Conservation (phyloP, 2,329 filamentous ascomycete genomes). For the Alternaria arbusti region DNA sequence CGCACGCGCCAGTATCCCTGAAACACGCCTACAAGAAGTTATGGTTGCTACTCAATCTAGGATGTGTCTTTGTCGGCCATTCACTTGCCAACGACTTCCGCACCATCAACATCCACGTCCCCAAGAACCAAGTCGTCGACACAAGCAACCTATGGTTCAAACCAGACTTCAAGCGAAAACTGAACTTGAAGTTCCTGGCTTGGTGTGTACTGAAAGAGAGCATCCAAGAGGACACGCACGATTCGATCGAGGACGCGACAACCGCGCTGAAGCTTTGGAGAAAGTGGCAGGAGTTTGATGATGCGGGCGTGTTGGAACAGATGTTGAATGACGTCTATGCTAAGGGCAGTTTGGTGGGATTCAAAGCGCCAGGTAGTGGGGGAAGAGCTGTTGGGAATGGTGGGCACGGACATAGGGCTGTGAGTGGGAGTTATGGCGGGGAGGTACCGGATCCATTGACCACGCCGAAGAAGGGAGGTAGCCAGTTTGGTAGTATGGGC, state of each 20-base stretch:
- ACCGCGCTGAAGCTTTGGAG: conserved; percentile 88
- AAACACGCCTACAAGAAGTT: conserved; percentile 98
- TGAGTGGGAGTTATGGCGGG: not conserved
- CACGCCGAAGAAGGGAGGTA: conserved; percentile 57
- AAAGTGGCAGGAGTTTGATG: conserved; percentile 88
- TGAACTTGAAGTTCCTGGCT: conserved; percentile 88
- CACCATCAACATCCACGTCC: conserved; percentile 97
- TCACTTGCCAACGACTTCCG: conserved; percentile 95
- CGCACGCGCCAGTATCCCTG: conserved; percentile 82
- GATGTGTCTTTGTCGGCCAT: conserved; percentile 92
- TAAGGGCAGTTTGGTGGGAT: conserved; percentile 62
- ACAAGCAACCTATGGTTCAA: conserved; percentile 93
- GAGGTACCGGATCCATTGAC: conserved; percentile 63
- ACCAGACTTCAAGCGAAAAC: conserved; percentile 78
- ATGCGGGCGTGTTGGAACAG: conserved; percentile 80
- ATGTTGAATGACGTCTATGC: conserved; percentile 88
- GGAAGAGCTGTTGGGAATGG: conserved; percentile 10
- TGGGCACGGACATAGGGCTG: conserved; percentile 6
- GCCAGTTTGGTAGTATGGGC: conserved; percentile 45
- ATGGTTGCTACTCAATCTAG: conserved; percentile 93
- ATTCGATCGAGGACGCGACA: conserved; percentile 92
- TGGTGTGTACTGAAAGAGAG: conserved; percentile 88
- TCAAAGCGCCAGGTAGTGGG: conserved; percentile 43
- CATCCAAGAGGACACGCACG: conserved; percentile 90
- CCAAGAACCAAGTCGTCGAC: conserved; percentile 87